Percentiles rank a stretch among this genome's conserved stretches.
Conservation (phyloP, 2,329 filamentous ascomycete genomes). For the Aspergillus fischeri region DNA sequence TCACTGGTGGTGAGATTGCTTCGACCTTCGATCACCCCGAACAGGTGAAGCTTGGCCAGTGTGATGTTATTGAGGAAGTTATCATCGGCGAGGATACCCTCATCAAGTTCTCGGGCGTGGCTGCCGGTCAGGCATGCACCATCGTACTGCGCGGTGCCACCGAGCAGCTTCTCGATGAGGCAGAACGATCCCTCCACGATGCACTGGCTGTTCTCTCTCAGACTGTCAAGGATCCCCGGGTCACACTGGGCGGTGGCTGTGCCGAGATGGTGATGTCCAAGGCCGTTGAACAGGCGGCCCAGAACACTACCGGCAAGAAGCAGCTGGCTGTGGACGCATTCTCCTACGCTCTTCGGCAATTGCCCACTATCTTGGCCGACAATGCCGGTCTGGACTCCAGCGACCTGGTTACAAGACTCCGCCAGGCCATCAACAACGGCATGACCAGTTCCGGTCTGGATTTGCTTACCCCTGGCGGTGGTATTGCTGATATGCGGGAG, state of each 20-base stretch:
- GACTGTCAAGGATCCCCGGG: slow-evolving; percentile 89
- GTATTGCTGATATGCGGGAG: slow-evolving; percentile 93
- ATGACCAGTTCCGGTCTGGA: slow-evolving; percentile 90
- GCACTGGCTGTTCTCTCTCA: slow-evolving; percentile 94
- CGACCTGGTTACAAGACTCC: slow-evolving; percentile 83
- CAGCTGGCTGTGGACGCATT: slow-evolving; percentile 90
- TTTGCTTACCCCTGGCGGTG: slow-evolving; percentile 81
- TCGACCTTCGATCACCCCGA: slow-evolving; percentile 98
- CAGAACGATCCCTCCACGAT: slow-evolving; percentile 92
- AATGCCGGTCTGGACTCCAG: slow-evolving; percentile 95
- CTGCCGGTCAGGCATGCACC: slow-evolving; percentile 89
- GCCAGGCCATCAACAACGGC: slow-evolving; percentile 92
- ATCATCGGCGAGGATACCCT: slow-evolving; percentile 97
- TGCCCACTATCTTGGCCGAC: slow-evolving; percentile 95
- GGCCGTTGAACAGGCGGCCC: slow-evolving; percentile 88
- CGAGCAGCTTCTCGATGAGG: slow-evolving; percentile 93
- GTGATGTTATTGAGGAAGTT: slow-evolving; percentile 93
- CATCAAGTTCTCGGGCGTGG: slow-evolving; percentile 95
- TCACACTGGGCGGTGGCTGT: slow-evolving; percentile 90
- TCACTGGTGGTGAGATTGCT: slow-evolving; percentile 95
- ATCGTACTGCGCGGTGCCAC: slow-evolving; percentile 95
- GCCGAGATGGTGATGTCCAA: slow-evolving; percentile 99
- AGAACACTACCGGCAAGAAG: slow-evolving; percentile 94
- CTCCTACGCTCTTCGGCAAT: slow-evolving; percentile 79
- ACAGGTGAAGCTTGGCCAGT: slow-evolving; percentile 91